phyloP scores from a whole-genome alignment of 768 basidiomycete species.

The Amanita molliuscula region DNA sequence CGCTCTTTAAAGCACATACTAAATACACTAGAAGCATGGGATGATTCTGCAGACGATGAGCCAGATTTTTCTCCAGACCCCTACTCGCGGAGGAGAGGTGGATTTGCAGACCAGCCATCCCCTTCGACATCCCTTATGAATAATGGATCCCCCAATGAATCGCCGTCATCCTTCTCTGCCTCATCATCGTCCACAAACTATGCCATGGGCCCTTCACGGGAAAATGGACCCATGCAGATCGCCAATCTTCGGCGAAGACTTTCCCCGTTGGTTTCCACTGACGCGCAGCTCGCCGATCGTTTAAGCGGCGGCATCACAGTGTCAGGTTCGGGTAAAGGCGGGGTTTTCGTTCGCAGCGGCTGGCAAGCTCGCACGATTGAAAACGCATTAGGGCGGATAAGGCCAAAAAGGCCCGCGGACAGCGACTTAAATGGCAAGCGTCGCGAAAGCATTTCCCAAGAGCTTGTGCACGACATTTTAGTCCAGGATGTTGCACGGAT shows the following conservation, averaged over 20 bases:
- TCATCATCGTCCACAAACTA: slow-evolving; percentile 20
- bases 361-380: slow-evolving; percentile 70
- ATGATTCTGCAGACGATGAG: slow-evolving; percentile 47
- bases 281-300: slow-evolving; percentile 55
- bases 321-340: slow-evolving; percentile 67
- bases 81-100: slow-evolving; percentile 17
- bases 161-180: slow-evolving; percentile 19
- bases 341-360: slow-evolving; percentile 68
- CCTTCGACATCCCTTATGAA: slow-evolving; percentile 28
- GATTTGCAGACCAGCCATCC: slow-evolving; percentile 28
- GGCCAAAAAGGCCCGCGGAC: slow-evolving; percentile 19
- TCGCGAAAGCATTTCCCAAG: slow-evolving; percentile 20
- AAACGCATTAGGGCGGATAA: slow-evolving; percentile 34
- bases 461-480: slow-evolving; percentile 38
- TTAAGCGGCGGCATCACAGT: slow-evolving; percentile 67
- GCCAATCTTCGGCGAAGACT: slow-evolving; percentile 50
- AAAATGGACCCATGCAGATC: slow-evolving; percentile 29
- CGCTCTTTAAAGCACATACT: slow-evolving; percentile 64
- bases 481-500: slow-evolving; percentile 53
- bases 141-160: slow-evolving; percentile 12
- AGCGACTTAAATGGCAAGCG: slow-evolving; percentile 20
- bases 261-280: slow-evolving; percentile 48
- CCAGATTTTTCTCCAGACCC: slow-evolving; percentile 20
- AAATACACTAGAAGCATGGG: slow-evolving; percentile 49
- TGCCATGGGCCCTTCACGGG: slow-evolving; percentile 15